Evolutionary conservation across 495 filamentous ascomycete genomes (phyloP), one percentile per base, ranked within the genome.

Genomic region (Penicillium longicatenatum): DNA sequence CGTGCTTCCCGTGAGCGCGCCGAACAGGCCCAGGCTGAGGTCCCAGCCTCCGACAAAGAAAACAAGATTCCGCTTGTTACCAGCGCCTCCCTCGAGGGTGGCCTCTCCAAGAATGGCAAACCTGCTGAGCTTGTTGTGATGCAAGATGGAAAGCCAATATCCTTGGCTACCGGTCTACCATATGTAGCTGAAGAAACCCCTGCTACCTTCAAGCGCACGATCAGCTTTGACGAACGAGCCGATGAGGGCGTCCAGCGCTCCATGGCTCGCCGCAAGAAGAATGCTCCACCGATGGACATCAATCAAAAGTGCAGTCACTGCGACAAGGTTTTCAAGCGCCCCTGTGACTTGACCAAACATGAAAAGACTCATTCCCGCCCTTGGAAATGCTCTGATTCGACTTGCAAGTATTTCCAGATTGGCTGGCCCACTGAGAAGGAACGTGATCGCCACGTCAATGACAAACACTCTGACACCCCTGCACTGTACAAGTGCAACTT

Each of bases 341-440:
- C 90, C 6, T 97, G 92, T 73, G 92, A 96, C 69, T 76, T 97
- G 52, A 94, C 86, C 50, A 98, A 98, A 76, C 94, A 98, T 69
- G 90, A 94, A 74, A 98, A 98, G 78, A 98, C 94, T 2, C 94
- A 98, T 68, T 89, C 90, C 10, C 88, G 94, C 19, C 95, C 94
- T 3, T 97, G 89, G 88, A 98, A 98, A 75, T 98, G 94, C 72
- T 80, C 84, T 3, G 79, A 89, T 6, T 62, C 79, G 42, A 84
- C 79, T 16, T 98, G 94, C 86, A 94, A 92, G 68, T 98, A 93
- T 73, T 71, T 87, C 66, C 82, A 86, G 24, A 82, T 89, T 64
- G 94, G 94, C 22, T 98, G 93, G 88, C 93, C 94, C 6, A 98
- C 94, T 3, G 92, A 97, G 75, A 98, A 98, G 75, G 94, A 98